Conservation (phyloP, 2,329 filamentous ascomycete genomes). For the Thermomyces lanuginosus region DNA sequence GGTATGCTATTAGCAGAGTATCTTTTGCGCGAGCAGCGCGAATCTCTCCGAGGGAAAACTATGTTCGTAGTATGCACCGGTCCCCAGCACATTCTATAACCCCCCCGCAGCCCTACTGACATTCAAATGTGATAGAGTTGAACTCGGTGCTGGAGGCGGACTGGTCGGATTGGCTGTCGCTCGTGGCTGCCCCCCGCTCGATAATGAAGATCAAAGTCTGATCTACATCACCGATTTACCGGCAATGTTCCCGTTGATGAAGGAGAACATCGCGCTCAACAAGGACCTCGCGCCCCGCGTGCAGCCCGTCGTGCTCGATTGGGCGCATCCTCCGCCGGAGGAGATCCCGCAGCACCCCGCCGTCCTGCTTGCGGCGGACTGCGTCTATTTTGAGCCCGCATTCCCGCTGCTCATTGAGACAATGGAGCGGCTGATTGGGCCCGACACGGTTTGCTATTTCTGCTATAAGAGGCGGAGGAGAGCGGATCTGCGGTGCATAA, state of each 20-base stretch:
- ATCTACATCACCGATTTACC: conserved; percentile 74
- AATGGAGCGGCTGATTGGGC: conserved; percentile 53
- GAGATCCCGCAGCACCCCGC: conserved; percentile 42
- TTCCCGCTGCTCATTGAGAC: conserved; percentile 77
- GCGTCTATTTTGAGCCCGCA: conserved; percentile 91
- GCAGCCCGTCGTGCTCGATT: conserved; percentile 59
- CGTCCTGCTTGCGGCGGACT: conserved; percentile 84
- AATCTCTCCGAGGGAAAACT: conserved; percentile 47
- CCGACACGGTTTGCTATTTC: conserved; percentile 57
- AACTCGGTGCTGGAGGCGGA: conserved; percentile 82
- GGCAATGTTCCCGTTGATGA: conserved; percentile 73
- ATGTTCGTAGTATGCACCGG: conserved; percentile 49
- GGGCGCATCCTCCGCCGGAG: conserved; percentile 37
- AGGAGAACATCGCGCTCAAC: conserved; percentile 75
- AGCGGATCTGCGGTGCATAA: conserved; percentile 61
- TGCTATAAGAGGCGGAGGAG: conserved; percentile 88
- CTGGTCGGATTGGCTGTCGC: conserved; percentile 56
- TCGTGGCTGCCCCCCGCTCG: conserved; percentile 37
- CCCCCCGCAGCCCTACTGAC: conserved; percentile 8
- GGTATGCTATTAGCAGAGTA: conserved; percentile 80
- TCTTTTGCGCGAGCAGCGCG: conserved; percentile 56
- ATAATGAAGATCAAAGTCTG: conserved; percentile 36
- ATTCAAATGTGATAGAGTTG: conserved; percentile 43
- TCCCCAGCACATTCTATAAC: neutral
- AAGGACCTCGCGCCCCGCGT: conserved; percentile 46